Evolutionary conservation across 106 monocot genomes (phyloP).

Genomic region (Xerophyta viscosa): DNA sequence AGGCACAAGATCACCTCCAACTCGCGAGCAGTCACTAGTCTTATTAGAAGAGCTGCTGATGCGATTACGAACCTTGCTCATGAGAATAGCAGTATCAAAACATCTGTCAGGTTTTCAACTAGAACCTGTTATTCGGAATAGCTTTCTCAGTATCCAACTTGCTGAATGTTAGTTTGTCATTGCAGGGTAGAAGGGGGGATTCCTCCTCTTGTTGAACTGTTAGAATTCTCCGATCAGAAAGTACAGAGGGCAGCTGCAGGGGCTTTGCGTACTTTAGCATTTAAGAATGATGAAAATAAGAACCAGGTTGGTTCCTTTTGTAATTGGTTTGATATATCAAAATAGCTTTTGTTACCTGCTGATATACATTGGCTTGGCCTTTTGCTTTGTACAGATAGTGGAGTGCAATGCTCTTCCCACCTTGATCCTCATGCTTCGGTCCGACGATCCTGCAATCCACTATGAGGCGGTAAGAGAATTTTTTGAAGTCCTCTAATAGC

Average conservation of each 20-base stretch:
- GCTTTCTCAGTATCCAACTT: not conserved
- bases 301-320: conserved; percentile 51
- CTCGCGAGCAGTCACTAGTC: conserved; percentile 60
- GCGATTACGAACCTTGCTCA: conserved; percentile 98
- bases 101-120: conserved; percentile 63
- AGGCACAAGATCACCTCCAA: conserved; percentile 43
- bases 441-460: conserved; percentile 67
- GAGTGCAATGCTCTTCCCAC: conserved; percentile 86
- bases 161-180: not conserved
- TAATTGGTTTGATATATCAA: no score
- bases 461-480: conserved; percentile 77
- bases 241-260: conserved; percentile 97
- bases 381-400: conserved; percentile 57
- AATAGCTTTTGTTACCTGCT: no score
- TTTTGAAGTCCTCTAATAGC: no score
- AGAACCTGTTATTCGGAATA: not conserved
- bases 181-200: conserved; percentile 90
- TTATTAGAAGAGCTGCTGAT: conserved; percentile 93
- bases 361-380: not conserved
- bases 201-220: conserved; percentile 92
- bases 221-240: conserved; percentile 82
- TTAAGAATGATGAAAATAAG: conserved; percentile 99
- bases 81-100: conserved; percentile 95
- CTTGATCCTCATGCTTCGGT: conserved; percentile 69
- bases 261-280: conserved; percentile 89